phyloP scores from a whole-genome alignment of 2,329 filamentous ascomycete species.

The Penicillium fuscoglaucum region DNA sequence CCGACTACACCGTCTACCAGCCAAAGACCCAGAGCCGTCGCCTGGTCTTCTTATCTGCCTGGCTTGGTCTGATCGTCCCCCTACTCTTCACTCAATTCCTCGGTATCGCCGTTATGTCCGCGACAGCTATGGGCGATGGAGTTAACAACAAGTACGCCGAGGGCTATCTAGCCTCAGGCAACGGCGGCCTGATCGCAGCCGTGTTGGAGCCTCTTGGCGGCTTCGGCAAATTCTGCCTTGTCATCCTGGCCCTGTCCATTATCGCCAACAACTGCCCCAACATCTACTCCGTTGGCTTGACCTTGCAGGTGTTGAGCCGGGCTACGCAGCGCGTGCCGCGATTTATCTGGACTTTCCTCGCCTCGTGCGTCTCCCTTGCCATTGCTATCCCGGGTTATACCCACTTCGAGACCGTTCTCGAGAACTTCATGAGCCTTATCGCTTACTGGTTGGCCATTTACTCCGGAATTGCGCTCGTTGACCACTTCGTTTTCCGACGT shows the following conservation, averaged over 20 bases:
- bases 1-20: constrained; percentile 80
- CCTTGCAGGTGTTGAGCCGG: constrained; percentile 64
- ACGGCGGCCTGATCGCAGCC: constrained; percentile 67
- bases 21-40: constrained; percentile 59
- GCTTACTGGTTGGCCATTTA: constrained; percentile 76
- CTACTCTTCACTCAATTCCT: constrained; percentile 74
- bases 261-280: constrained; percentile 72
- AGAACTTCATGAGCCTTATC: constrained; percentile 70
- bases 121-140: constrained; percentile 54
- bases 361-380: constrained; percentile 64
- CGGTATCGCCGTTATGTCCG: constrained; percentile 68
- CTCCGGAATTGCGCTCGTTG: constrained; percentile 62
- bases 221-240: constrained; percentile 72
- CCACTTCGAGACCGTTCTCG: constrained; percentile 63
- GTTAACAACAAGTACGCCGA: constrained; percentile 56
- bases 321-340: constrained; percentile 63
- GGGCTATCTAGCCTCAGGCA: constrained; percentile 58
- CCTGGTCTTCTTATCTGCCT: constrained; percentile 69
- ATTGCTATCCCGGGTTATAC: constrained; percentile 69
- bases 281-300: constrained; percentile 69
- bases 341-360: constrained; percentile 66
- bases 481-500: constrained; percentile 68
- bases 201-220: constrained; percentile 64
- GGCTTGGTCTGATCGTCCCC: constrained; percentile 67
- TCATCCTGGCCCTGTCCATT: constrained; percentile 65